Base-by-base conservation (phyloP, 805 yeast genomes). In the Saccharomycopsis fibuligera region DNA sequence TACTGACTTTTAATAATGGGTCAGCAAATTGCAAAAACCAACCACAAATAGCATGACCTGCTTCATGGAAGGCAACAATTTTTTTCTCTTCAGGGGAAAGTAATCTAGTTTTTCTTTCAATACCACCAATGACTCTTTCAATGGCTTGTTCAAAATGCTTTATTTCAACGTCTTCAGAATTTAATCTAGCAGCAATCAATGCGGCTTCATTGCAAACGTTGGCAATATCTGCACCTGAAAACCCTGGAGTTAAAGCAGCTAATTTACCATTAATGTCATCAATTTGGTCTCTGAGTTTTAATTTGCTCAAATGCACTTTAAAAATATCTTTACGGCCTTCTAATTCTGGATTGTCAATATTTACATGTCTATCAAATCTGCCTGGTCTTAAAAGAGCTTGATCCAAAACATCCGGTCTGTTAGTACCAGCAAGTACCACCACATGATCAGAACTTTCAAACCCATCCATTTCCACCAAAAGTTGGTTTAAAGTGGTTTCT, bases 381-480 rank as follows among this genome's bases (percentile, higher is more conserved):
- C 99, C 99, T 1, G 99, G 99, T 71, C 99, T 85, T 73, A 90
- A 69, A 56, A 93, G 73, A 1, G 99, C 99, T 53, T 76, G 79
- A 66, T 93, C 99, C 55, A 93, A 73, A 50, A 91, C 88, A 63
- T 93, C 99, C 2, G 96, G 83, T 61, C 98, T 78, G 66, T 93
- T 93, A 0, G 99, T 93, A 72, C 99, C 99, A 0, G 99, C 99
- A 46, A 93, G 73, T 9, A 93, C 98, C 47, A 93, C 96, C 49
- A 93, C 90, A 60, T 95, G 98, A 60, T 93, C 98, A 14, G 85
- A 70, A 25, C 84, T 78, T 21, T 83, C 83, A 65, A 93, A 93
- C 5, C 99, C 99, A 67, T 93, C 99, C 99, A 93, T 93, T 68
- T 93, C 99, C 37, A 93, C 99, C 52, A 93, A 75, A 43, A 93